Evolutionary conservation across 2,329 filamentous ascomycete genomes (phyloP), one percentile per base, ranked within the genome.

Genomic region (Beauveria bassiana): DNA sequence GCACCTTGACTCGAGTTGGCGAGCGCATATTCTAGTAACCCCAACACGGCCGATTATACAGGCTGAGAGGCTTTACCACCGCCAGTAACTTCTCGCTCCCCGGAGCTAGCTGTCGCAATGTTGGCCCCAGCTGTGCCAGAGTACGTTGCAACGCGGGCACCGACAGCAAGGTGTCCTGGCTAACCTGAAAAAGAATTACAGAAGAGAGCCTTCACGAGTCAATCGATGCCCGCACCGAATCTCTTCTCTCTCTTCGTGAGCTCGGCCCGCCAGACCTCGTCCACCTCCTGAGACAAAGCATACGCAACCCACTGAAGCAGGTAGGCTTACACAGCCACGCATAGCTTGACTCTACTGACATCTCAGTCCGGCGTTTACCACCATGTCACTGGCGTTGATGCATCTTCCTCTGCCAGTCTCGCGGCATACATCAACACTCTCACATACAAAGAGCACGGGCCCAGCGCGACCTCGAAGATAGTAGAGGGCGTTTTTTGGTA

Each of bases 341-440:
- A 12, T 45, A 12, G 8, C 16, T 24, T 28, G 3, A 42, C 14
- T n/a, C 18, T 26, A 14, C 53, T 65, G 14, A 64, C 46, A 5
- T 16, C 1, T 59, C 67, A 97, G 90, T 87, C 87, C 64, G 95
- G 95, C 63, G 88, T 97, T 61, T 99, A 99, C 73, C 95, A 99
- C 75, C 95, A 99, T 86, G 93, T 97, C 68, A 96, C 92, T 45
- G 95, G 95, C 64, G 88, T 97, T 71, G 95, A 99, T 77, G 95
- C 95, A 54, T 99, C 95, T 2, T 98, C 95, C 7, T 98, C 95
- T 10, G 95, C 95, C 63, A 98, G 93, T 77, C 79, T 99, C 63
- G 95, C 95, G 46, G 95, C 95, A 68, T 99, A 99, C 76, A 96
- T 99, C 77, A 99, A 98, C 76, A 98, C 93, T 45, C 82, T 99